A percentile compares a stretch with the other conserved stretches of the same genome.
Evolutionary conservation across 108 stramenopile genomes (phyloP).

Genomic region (Nannochloropsis granulata): DNA sequence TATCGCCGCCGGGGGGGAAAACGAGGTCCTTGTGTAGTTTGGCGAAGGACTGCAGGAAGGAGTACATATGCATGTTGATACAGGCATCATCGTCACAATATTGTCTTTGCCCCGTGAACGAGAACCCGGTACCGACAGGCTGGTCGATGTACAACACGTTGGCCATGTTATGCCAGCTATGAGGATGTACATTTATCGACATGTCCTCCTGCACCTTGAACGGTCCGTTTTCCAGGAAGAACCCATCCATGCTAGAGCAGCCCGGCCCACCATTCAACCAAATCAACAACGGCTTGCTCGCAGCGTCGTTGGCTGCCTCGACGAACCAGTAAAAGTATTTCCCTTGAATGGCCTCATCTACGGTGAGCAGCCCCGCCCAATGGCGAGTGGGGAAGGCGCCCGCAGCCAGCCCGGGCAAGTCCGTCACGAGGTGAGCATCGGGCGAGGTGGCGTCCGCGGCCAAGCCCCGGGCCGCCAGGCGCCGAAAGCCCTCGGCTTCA

Average conservation of each 20-base stretch:
- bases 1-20: conserved; percentile 16
- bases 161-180: conserved; percentile 40
- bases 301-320: conserved; percentile 23
- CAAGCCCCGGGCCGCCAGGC: neutral
- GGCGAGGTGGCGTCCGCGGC: conserved; percentile 3
- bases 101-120: conserved; percentile 38
- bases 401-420: conserved; percentile 24
- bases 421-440: conserved; percentile 27
- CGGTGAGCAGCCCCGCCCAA: conserved; percentile 22
- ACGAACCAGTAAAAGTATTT: conserved; percentile 93
- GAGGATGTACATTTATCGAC: neutral
- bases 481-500: neutral
- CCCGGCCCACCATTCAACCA: conserved; percentile 69
- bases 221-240: conserved; percentile 91
- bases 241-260: conserved; percentile 83
- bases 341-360: conserved; percentile 40
- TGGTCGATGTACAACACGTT: conserved; percentile 58
- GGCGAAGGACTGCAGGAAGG: conserved; percentile 64
- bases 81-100: neutral
- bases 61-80: neutral
- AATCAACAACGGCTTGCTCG: conserved; percentile 57
- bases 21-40: conserved; percentile 53
- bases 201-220: conserved; percentile 42
- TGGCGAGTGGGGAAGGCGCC: conserved; percentile 6
- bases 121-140: conserved; percentile 48